Evolutionary conservation across 805 yeast genomes (phyloP).

Genomic region (Ogataea methanolica): DNA sequence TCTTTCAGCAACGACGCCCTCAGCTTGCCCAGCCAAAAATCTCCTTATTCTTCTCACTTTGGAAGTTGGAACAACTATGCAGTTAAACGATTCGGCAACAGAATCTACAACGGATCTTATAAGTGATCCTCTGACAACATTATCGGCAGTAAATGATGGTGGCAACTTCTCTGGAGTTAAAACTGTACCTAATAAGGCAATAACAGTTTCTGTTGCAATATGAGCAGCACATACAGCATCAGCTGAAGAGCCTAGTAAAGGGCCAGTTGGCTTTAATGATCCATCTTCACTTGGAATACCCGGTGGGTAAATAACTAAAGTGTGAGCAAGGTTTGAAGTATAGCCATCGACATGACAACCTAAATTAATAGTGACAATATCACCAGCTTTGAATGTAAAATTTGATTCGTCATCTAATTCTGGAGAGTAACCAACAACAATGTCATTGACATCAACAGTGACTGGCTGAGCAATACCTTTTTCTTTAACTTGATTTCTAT

Average conservation of each 20-base stretch:
- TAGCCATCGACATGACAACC: constrained; percentile 97
- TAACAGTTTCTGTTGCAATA: constrained; percentile 84
- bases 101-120: constrained; percentile 77
- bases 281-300: constrained; percentile 33
- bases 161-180: constrained; percentile 75
- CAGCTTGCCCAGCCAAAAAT: constrained; percentile 93
- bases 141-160: constrained; percentile 33
- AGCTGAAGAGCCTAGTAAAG: constrained; percentile 78
- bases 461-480: constrained; percentile 95
- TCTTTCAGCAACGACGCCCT: constrained; percentile 84
- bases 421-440: constrained; percentile 78
- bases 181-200: constrained; percentile 67
- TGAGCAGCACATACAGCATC: constrained; percentile 88
- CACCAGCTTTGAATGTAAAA: constrained; percentile 62
- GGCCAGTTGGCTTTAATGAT: constrained; percentile 58
- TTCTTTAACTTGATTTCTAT: constrained; percentile 64
- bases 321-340: constrained; percentile 82
- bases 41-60: constrained; percentile 88
- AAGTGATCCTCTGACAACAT: constrained; percentile 56
- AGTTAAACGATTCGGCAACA: constrained; percentile 80
- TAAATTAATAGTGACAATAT: constrained; percentile 74
- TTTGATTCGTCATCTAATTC: constrained; percentile 61
- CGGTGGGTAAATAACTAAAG: constrained; percentile 76
- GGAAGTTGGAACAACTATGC: constrained; percentile 88
- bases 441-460: constrained; percentile 76